phyloP scores from a whole-genome alignment of 2,329 filamentous ascomycete species.

The Sarocladium brachiariae region DNA sequence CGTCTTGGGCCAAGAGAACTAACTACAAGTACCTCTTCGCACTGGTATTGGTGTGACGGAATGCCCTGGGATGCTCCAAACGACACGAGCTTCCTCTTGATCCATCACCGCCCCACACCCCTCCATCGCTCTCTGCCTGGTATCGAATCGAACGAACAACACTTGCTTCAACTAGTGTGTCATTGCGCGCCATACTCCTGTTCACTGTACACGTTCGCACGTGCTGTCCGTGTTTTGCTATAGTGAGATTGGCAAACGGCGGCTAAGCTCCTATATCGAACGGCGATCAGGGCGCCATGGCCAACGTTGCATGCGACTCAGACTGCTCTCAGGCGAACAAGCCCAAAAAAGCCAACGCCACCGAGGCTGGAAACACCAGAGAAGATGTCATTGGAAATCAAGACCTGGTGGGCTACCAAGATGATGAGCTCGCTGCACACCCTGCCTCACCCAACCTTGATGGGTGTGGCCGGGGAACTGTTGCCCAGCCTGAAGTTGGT shows the following conservation, averaged over 20 bases:
- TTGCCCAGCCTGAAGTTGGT: too few species aligned
- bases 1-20: neutral
- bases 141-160: neutral
- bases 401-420: neutral
- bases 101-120: neutral
- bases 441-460: neutral
- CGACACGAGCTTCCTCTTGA: neutral
- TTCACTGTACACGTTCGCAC: too few species aligned
- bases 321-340: neutral
- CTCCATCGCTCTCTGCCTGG: neutral
- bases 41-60: conserved; percentile 1
- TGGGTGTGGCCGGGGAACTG: too few species aligned
- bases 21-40: too few species aligned
- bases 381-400: neutral
- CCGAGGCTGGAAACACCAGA: neutral
- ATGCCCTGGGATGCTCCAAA: neutral
- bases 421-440: conserved; percentile 2
- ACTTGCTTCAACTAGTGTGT: neutral
- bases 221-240: too few species aligned
- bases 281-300: neutral
- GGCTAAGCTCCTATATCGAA: neutral
- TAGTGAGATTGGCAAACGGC: neutral
- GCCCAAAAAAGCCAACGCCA: neutral
- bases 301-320: neutral
- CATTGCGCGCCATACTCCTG: neutral